A percentile compares a stretch with the other conserved stretches of the same genome.
These are phyloP conservation scores for Spatholobus suberectus DNA, from an alignment of 306 rosid genomes.

Conservation along the genomic window DNA sequence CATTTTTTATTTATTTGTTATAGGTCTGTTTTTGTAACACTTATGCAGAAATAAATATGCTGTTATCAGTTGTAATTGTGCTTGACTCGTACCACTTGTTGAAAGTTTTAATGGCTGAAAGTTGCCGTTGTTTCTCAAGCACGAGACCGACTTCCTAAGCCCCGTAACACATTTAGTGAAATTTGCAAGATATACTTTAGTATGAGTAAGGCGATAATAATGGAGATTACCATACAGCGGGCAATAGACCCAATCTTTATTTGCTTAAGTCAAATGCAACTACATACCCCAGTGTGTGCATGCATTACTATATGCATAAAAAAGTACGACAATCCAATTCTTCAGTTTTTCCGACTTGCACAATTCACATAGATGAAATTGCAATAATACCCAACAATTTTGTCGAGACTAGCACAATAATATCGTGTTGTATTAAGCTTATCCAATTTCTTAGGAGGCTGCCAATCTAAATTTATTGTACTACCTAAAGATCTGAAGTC, in stretches of 20 bases:
- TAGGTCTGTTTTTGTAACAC: conserved; percentile 40
- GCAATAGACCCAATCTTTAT: neutral
- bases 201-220: neutral
- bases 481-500: no score
- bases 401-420: no score
- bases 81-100: neutral
- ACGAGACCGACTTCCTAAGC: neutral
- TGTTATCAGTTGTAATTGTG: conserved; percentile 26
- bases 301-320: neutral
- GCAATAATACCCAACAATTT: neutral
- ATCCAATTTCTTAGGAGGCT: no score
- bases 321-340: neutral
- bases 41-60: conserved; percentile 49
- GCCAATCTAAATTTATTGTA: no score
- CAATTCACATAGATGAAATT: neutral
- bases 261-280: neutral
- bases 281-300: neutral
- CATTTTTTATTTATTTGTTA: conserved; percentile 41
- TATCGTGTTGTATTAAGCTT: no score
- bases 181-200: neutral
- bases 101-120: neutral
- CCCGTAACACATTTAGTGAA: neutral
- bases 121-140: neutral
- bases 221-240: neutral
- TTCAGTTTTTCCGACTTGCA: neutral